A percentile compares a stretch with the other conserved stretches of the same genome.
Conservation (phyloP, 192 early-diverging fungal species). For the Linnemannia exigua region DNA sequence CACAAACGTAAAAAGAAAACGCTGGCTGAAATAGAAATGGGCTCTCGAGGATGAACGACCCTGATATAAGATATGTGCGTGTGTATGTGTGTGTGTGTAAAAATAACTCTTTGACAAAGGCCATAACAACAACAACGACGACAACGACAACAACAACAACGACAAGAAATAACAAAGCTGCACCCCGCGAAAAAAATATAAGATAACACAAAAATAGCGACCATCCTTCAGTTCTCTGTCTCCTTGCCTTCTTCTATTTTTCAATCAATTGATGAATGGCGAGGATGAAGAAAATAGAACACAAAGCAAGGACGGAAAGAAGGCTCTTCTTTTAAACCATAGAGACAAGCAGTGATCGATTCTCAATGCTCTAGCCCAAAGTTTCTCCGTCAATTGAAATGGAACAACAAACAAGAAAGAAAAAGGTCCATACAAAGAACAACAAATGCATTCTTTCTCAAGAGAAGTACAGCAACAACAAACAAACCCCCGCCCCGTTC, state of each 20-base stretch:
- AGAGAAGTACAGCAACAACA: not conserved
- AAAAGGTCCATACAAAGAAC: not conserved
- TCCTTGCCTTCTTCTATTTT: not conserved
- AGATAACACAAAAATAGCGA: not conserved
- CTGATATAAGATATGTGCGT: too few species aligned
- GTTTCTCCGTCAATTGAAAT: not conserved
- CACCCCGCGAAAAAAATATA: not conserved
- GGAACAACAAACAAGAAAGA: not conserved
- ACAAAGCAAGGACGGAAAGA: not conserved
- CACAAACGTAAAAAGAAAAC: not conserved
- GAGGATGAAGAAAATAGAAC: not conserved
- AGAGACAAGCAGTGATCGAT: not conserved
- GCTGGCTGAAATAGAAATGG: not conserved
- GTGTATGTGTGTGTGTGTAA: not conserved
- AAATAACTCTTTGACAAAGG: not conserved
- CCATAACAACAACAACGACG: too few species aligned
- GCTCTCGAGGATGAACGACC: conserved; percentile 1
- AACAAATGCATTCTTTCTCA: not conserved
- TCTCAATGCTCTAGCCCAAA: not conserved
- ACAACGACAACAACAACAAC: too few species aligned
- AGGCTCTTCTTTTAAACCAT: not conserved
- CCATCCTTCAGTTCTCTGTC: not conserved
- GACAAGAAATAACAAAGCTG: not conserved
- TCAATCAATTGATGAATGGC: not conserved
- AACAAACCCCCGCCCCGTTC: too few species aligned